Percentiles rank a stretch among this genome's conserved stretches.
These are phyloP conservation scores for Pyrus hybrid DNA, from an alignment of 331 rosid genomes.

Conservation along the genomic window DNA sequence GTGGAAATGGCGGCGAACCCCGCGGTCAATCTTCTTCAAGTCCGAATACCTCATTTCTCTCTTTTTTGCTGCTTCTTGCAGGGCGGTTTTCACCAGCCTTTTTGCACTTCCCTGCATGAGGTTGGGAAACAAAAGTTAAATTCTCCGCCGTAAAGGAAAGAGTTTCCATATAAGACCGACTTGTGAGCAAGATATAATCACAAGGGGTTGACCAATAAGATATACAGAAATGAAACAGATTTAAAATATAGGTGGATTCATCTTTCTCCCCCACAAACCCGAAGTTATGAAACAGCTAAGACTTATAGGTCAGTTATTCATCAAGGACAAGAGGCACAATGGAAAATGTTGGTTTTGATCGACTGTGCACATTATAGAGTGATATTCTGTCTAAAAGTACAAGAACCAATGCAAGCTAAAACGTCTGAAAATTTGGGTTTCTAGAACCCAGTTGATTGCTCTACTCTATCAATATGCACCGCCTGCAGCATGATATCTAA, in stretches of 20 bases:
- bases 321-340: background rate
- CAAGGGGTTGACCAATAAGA: background rate
- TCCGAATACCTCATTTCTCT: constrained; percentile 99
- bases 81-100: constrained; percentile 78
- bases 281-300: background rate
- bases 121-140: constrained; percentile 2
- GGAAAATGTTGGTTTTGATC: background rate
- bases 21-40: constrained; percentile 86
- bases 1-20: constrained; percentile 96
- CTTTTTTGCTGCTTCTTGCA: constrained; percentile 90
- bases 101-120: constrained; percentile 86
- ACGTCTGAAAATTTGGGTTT: background rate
- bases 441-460: background rate
- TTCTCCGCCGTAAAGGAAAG: background rate
- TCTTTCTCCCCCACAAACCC: background rate
- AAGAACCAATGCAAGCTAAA: background rate
- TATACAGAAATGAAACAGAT: too few species aligned
- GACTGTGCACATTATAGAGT: background rate
- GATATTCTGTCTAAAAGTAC: background rate
- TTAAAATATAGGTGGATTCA: background rate
- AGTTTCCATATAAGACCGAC: background rate
- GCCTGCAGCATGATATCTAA: background rate
- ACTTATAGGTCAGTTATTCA: background rate
- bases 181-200: background rate
- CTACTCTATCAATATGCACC: too few species aligned